Evolutionary conservation across 495 filamentous ascomycete genomes (phyloP).

Genomic region (Pyrenula aspistea): DNA sequence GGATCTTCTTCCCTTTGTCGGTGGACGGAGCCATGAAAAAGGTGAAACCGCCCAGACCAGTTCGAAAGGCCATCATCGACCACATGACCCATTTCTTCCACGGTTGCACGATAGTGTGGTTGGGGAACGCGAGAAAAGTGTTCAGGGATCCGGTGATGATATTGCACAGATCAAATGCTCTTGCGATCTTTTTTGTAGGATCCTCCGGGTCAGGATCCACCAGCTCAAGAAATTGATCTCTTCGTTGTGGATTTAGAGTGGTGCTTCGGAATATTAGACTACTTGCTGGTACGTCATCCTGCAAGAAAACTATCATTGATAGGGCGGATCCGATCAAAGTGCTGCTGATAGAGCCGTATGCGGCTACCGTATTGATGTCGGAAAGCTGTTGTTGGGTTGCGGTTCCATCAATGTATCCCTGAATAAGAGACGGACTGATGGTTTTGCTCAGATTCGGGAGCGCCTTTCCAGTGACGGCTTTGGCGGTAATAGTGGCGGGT

Average conservation of each 20-base stretch:
- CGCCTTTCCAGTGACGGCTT: neutral
- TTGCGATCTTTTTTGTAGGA: neutral
- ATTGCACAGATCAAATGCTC: neutral
- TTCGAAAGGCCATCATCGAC: neutral
- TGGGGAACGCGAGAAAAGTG: neutral
- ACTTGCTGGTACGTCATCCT: neutral
- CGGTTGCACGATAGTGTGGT: neutral
- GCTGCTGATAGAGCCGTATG: neutral
- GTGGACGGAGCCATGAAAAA: neutral
- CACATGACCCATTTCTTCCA: neutral
- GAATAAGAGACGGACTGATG: neutral
- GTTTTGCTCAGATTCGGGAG: neutral
- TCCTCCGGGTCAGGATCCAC: no score
- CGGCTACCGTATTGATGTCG: neutral
- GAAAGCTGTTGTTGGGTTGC: neutral
- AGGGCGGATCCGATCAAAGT: neutral
- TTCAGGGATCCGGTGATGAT: neutral
- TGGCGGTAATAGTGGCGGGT: neutral
- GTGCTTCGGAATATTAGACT: neutral
- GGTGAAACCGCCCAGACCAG: neutral
- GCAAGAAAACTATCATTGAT: neutral
- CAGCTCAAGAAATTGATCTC: neutral
- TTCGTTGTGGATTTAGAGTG: neutral
- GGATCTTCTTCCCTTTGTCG: neutral
- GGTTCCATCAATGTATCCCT: neutral